These are phyloP conservation scores for Hippophae gyantsensis DNA, from an alignment of 306 rosid species.

Conservation along the genomic window DNA sequence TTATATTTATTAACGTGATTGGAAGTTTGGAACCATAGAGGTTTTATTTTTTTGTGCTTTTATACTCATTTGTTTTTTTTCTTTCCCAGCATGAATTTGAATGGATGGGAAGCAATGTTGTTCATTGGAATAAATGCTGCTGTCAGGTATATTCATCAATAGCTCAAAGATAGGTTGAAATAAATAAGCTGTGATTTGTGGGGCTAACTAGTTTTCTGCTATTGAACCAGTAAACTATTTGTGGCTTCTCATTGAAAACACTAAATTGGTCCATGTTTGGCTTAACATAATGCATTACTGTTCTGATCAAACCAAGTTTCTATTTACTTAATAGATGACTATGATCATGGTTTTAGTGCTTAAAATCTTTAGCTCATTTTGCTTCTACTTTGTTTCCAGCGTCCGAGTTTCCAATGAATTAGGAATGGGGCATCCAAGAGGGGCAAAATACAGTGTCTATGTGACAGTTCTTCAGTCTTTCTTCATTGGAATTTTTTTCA, in stretches of 20 bases:
- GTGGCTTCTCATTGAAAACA: too few relatives aligned
- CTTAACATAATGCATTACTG: too few relatives aligned
- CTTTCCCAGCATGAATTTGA: slow-evolving; percentile 56
- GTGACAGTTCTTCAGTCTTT: slow-evolving; percentile 63
- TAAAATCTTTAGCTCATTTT: not conserved
- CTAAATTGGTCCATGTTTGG: too few relatives aligned
- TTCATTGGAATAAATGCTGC: slow-evolving; percentile 91
- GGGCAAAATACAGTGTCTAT: slow-evolving; percentile 62
- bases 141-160: slow-evolving; percentile 36
- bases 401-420: slow-evolving; percentile 60
- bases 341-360: too few relatives aligned
- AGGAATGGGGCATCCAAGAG: slow-evolving; percentile 68
- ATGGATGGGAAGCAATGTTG: slow-evolving; percentile 75
- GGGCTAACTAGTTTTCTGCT: too few relatives aligned
- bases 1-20: too few relatives aligned
- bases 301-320: too few relatives aligned
- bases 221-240: too few relatives aligned
- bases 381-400: slow-evolving; percentile 14
- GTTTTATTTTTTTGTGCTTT: not conserved
- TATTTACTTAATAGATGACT: too few relatives aligned
- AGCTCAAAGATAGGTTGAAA: too few relatives aligned
- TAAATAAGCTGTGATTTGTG: too few relatives aligned
- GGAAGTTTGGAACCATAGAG: too few relatives aligned
- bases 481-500: slow-evolving; percentile 49
- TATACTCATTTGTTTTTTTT: slow-evolving; percentile 11